Percentiles rank a stretch among this genome's conserved stretches.
phyloP scores from a whole-genome alignment of 495 filamentous ascomycete genomes.

The Pseudomonodictys pantanalensis region DNA sequence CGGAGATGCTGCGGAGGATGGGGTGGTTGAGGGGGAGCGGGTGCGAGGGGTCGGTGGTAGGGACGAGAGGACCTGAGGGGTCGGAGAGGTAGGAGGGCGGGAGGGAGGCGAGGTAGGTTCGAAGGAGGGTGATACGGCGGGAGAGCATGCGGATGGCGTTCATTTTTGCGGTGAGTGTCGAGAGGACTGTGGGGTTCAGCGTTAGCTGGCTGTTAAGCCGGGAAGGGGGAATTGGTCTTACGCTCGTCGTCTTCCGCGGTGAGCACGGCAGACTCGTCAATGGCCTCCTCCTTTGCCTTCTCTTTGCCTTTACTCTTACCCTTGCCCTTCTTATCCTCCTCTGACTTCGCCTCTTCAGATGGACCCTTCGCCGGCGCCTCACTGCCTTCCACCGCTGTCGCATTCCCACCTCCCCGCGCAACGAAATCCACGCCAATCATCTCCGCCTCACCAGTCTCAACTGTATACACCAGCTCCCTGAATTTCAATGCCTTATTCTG shows the following conservation, averaged over 20 bases:
- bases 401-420: conserved; percentile 75
- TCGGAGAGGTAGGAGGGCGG: conserved; percentile 60
- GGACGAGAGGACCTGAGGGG: conserved; percentile 25
- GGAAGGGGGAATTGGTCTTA: conserved; percentile 29
- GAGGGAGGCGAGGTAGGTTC: conserved; percentile 71
- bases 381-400: conserved; percentile 54
- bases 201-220: conserved; percentile 19
- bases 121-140: conserved; percentile 76
- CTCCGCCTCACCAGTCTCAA: conserved; percentile 93
- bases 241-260: conserved; percentile 75
- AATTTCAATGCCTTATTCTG: conserved; percentile 57
- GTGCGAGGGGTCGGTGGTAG: conserved; percentile 35
- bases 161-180: conserved; percentile 73
- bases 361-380: conserved; percentile 17
- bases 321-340: conserved; percentile 41
- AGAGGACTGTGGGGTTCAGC: conserved; percentile 51
- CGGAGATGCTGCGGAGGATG: conserved; percentile 58
- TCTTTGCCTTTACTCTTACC: conserved; percentile 43
- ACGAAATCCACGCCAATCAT: conserved; percentile 96
- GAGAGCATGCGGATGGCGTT: conserved; percentile 93
- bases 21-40: conserved; percentile 42
- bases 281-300: conserved; percentile 13
- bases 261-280: conserved; percentile 53
- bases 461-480: conserved; percentile 75
- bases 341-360: conserved; percentile 32